Base-by-base conservation (phyloP, 2,329 filamentous ascomycete species). In the Ophiostoma quercus region DNA sequence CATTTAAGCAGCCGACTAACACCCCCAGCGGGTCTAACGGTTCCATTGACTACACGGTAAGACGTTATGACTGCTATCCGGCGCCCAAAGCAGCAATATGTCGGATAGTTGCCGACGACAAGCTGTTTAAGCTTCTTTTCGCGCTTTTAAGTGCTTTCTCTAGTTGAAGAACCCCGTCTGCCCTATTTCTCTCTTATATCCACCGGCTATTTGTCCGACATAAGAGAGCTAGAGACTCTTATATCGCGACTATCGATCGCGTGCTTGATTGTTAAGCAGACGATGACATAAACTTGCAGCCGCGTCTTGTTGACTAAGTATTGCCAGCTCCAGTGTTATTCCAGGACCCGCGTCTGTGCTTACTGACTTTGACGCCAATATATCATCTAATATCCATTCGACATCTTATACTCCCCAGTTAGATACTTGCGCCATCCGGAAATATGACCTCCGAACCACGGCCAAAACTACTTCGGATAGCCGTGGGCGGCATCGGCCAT, bases 401-500 rank as follows among this genome's bases (percentile, higher is more conserved):
- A 6, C 19, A 14, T 47, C 16, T n/a, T 7, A 7, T 7, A 5
- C 19, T 47, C 6, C 5, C 16, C 14, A 14, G 5, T 47, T 47
- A 8, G 5, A 47, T 47, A 8, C 16, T 19, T 19, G 19, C 43
- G 7, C 16, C 43, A 47, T 19, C 43, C 19, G 19, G 43, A 19
- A 47, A 47, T n/a, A 62, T 62, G 57, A 25, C 57, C 14, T 62
- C 57, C 57, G 57, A 16, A 8, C 1, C 25, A 19, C 22, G 7
- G 57, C 57, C 57, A 62, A 62, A 14, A 19, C 32, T 16, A 19
- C 57, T 62, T 12, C 57, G 25, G 25, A 62, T 62, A 62, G 57
- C 57, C 57, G 57, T 62, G 25, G 57, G 57, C 57, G 57, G 57
- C 57, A 62, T 62, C 57, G 57, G 57, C 25, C 57, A 62, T 62